A percentile compares a stretch with the other conserved stretches of the same genome.
These are phyloP conservation scores for Diaporthe citriasiana DNA, from an alignment of 2,329 filamentous ascomycete species.

Conservation along the genomic window DNA sequence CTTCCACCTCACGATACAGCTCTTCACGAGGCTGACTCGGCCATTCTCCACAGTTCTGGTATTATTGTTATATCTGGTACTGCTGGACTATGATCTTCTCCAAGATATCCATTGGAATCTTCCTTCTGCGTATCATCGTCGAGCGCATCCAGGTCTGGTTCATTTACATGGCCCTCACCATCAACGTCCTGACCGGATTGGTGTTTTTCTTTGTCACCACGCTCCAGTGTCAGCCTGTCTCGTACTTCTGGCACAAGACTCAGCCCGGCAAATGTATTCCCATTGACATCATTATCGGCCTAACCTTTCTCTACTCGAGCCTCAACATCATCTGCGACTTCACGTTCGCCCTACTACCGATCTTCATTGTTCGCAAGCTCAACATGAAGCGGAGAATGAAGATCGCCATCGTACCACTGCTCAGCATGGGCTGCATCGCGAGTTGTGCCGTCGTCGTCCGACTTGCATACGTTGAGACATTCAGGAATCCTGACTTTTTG, in stretches of 20 bases:
- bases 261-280: slow-evolving; percentile 55
- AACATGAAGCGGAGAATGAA: slow-evolving; percentile 69
- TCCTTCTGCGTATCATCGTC: slow-evolving; percentile 58
- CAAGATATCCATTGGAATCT: slow-evolving; percentile 60
- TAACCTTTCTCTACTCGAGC: slow-evolving; percentile 67
- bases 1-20: neutral
- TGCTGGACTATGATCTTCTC: slow-evolving; percentile 47
- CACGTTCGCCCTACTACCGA: slow-evolving; percentile 65
- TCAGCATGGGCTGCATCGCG: slow-evolving; percentile 70
- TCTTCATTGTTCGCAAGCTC: slow-evolving; percentile 67
- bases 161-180: slow-evolving; percentile 53
- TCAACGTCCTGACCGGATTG: slow-evolving; percentile 54
- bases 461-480: slow-evolving; percentile 55
- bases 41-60: slow-evolving; percentile 44
- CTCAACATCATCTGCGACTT: slow-evolving; percentile 65
- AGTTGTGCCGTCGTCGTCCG: slow-evolving; percentile 60
- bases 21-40: neutral
- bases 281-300: slow-evolving; percentile 61
- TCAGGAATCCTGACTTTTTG: slow-evolving; percentile 59
- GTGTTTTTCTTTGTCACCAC: slow-evolving; percentile 58
- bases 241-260: slow-evolving; percentile 57
- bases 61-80: slow-evolving; percentile 45
- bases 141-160: slow-evolving; percentile 51
- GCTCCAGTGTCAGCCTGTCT: slow-evolving; percentile 57
- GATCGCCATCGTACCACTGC: slow-evolving; percentile 63